Conservation (phyloP, 352 stramenopile genomes). For the Peronosclerospora sorghi region DNA sequence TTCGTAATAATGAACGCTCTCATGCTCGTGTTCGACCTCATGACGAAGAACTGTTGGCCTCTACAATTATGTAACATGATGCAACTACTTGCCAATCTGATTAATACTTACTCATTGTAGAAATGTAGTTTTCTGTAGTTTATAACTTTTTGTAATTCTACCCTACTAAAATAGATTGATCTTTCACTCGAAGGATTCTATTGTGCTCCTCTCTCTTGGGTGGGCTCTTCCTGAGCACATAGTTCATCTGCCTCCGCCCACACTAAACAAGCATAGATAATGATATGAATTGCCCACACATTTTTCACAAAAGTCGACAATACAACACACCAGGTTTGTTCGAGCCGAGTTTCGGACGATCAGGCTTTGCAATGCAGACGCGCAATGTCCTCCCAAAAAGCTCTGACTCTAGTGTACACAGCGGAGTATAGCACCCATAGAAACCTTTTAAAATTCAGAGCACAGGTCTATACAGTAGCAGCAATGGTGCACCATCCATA, state of each 20-base stretch:
- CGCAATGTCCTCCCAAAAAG: constrained; percentile 86
- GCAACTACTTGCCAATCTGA: no score
- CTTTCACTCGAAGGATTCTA: no score
- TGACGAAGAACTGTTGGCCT: no score
- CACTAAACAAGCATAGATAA: constrained; percentile 21
- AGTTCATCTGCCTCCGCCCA: constrained; percentile 47
- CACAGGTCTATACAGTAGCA: neutral
- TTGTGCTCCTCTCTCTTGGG: neutral
- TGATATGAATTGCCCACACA: neutral
- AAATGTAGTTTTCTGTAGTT: no score
- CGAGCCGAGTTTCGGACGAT: constrained; percentile 60
- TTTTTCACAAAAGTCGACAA: neutral
- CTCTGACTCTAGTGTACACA: constrained; percentile 62
- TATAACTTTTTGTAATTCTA: no score
- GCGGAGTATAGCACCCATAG: constrained; percentile 4
- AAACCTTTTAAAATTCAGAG: neutral
- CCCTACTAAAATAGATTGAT: no score
- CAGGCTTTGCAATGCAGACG: constrained; percentile 87
- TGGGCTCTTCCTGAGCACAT: constrained; percentile 6
- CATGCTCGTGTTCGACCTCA: no score
- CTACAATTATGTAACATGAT: no score
- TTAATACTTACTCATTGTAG: no score
- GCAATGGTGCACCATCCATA: constrained; percentile 78
- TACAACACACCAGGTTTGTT: constrained; percentile 53
- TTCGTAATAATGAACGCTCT: no score